phyloP scores from a whole-genome alignment of 1,139 yeast genomes.

The Nakaseomyces sp. region DNA sequence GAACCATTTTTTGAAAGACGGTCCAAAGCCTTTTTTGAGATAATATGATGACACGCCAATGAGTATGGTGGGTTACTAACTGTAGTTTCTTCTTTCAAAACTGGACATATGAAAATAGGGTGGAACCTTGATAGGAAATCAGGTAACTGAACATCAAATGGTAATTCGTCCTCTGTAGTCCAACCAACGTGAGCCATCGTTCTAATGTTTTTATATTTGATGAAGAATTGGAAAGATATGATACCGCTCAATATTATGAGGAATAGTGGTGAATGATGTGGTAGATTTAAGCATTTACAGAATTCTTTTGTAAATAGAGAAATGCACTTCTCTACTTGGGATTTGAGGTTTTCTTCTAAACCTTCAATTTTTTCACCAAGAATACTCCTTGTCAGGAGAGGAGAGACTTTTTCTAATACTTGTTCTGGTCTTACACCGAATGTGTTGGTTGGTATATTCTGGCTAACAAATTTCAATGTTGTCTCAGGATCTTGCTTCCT shows the following conservation, averaged over 20 bases:
- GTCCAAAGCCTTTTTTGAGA: constrained; percentile 44
- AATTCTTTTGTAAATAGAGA: constrained; percentile 55
- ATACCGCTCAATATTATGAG: constrained; percentile 62
- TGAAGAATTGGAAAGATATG: constrained; percentile 61
- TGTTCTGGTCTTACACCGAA: constrained; percentile 11
- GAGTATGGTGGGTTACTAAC: constrained; percentile 51
- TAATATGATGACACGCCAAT: constrained; percentile 56
- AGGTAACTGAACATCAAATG: constrained; percentile 53
- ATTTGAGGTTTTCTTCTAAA: constrained; percentile 15
- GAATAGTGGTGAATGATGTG: constrained; percentile 65
- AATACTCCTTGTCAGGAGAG: constrained; percentile 21
- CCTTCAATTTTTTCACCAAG: constrained; percentile 15
- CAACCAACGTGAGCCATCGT: constrained; percentile 43
- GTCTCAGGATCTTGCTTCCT: constrained; percentile 15
- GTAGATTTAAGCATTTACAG: constrained; percentile 53
- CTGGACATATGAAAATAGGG: constrained; percentile 86
- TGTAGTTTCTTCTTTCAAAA: constrained; percentile 74
- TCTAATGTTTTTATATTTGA: constrained; percentile 48
- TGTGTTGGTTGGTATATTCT: constrained; percentile 5
- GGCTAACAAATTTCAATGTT: constrained; percentile 18
- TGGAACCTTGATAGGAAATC: constrained; percentile 48
- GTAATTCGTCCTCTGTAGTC: constrained; percentile 49
- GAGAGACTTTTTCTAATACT: constrained; percentile 15
- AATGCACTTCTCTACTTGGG: constrained; percentile 21
- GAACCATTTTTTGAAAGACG: constrained; percentile 34